Evolutionary conservation across 345 rosid species (phyloP), one percentile per base, ranked within the genome.

Genomic region (Syzygium aromaticum): DNA sequence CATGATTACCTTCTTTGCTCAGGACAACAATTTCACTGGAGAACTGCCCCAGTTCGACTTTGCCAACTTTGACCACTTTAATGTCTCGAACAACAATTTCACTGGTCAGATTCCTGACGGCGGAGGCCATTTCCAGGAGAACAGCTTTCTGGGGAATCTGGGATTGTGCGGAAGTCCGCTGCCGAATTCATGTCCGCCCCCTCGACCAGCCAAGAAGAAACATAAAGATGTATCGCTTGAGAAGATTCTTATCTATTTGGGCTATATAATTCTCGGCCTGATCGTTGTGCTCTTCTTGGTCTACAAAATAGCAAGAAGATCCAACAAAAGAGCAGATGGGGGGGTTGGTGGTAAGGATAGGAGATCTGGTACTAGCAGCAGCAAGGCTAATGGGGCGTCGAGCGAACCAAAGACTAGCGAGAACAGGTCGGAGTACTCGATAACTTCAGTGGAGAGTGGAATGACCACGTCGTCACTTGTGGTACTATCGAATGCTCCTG

Each of bases 41-140:
- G 53, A 51, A 49, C 88, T 93, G 15, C 96, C 93, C 11, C 89
- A 86, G 27, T 89, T 95, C 17, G 90, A 93, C 85, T 95, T 94
- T 88, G 64, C 90, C 86, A 91, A 91, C 77, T 92, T 95, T 49
- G 5, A 54, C 54, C 84, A 85, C 5, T 93, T 94, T 87, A 95
- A 93, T 88, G 95, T 94, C 86, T 92, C 96, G 28, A 90, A 94
- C 93, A 95, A 95, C 90, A 86, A 91, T 64, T 88, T 95, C 88
- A 85, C 86, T 5, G 97, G 97, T 78, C 92, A 92, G 19, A 63
- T 93, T 86, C 95, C 95, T 86, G 94, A 91, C 84, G 91, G 87
- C 52, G 86, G 89, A 54, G 89, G 88, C 57, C 89, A 64, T 85
- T 92, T 95, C 86, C 53, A 64, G 53, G 90, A 85, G 8, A 86